phyloP scores from a whole-genome alignment of 306 rosid species.

The Ormosia semicastrata region DNA sequence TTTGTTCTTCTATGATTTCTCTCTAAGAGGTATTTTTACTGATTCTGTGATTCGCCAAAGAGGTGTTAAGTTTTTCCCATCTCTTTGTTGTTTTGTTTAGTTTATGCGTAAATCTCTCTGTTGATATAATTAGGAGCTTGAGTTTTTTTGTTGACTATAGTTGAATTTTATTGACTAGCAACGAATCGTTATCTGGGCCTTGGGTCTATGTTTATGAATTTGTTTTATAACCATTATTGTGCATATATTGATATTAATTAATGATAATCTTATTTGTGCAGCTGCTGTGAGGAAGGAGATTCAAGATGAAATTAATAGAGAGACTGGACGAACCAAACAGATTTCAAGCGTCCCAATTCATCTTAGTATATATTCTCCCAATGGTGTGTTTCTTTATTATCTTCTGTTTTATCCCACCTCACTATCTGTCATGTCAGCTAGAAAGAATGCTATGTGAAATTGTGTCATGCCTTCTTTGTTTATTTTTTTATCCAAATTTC shows the following conservation, averaged over 20 bases:
- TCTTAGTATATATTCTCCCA: conserved; percentile 93
- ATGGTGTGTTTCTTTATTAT: conserved; percentile 49
- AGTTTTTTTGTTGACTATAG: too few species aligned
- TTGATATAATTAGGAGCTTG: too few species aligned
- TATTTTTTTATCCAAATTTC: neutral
- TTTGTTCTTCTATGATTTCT: too few species aligned
- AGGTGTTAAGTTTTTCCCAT: too few species aligned
- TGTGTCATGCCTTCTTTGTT: neutral
- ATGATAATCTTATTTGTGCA: conserved; percentile 36
- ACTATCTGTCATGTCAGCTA: neutral
- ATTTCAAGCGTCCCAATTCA: conserved; percentile 93
- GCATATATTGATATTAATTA: neutral
- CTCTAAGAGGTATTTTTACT: too few species aligned
- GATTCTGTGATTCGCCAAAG: too few species aligned
- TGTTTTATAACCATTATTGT: too few species aligned
- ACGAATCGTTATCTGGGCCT: too few species aligned
- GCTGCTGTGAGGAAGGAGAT: conserved; percentile 97
- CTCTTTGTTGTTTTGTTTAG: too few species aligned
- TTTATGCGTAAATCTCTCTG: too few species aligned
- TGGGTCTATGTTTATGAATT: too few species aligned
- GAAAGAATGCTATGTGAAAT: neutral
- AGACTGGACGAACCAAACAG: conserved; percentile 81
- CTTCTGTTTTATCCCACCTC: neutral
- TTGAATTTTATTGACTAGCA: too few species aligned
- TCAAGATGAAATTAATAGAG: conserved; percentile 94